phyloP scores from a whole-genome alignment of 306 rosid species.

The Abrus precatorius region DNA sequence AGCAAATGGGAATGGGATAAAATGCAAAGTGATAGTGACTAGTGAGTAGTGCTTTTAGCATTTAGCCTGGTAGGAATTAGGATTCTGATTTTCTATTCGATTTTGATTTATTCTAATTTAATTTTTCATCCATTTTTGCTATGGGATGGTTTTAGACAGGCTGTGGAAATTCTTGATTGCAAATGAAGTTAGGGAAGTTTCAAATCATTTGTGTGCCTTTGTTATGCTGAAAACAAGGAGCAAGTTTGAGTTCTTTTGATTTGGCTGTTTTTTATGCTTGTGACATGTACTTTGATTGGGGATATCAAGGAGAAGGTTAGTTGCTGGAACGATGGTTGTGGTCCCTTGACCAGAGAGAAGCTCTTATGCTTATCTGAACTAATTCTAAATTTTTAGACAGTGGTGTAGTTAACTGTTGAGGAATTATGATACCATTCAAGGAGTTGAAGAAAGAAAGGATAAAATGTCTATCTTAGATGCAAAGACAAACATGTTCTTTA shows the following conservation, averaged over 20 bases:
- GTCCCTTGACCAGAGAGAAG: constrained; percentile 27
- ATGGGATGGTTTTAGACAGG: constrained; percentile 47
- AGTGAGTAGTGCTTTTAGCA: constrained; percentile 39
- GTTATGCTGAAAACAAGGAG: constrained; percentile 41
- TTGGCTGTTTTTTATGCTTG: constrained; percentile 45
- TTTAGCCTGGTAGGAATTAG: constrained; percentile 55
- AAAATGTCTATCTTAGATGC: constrained; percentile 27
- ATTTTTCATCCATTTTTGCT: constrained; percentile 42
- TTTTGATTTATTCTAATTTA: constrained; percentile 55
- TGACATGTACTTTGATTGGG: constrained; percentile 46
- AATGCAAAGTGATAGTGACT: constrained; percentile 48
- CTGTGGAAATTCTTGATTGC: constrained; percentile 48
- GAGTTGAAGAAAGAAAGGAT: neutral
- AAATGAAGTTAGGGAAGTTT: constrained; percentile 46
- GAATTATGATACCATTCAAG: constrained; percentile 31
- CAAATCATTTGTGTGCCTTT: constrained; percentile 41
- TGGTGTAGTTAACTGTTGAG: constrained; percentile 33
- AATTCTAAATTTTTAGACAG: constrained; percentile 39
- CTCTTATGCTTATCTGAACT: constrained; percentile 38
- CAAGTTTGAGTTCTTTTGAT: constrained; percentile 32
- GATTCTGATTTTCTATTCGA: constrained; percentile 35
- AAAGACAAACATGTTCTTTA: constrained; percentile 23
- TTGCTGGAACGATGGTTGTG: constrained; percentile 28
- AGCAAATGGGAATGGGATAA: constrained; percentile 57
- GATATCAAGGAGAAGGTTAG: constrained; percentile 30